A percentile compares a stretch with the other conserved stretches of the same genome.
Evolutionary conservation across 2,329 filamentous ascomycete genomes (phyloP).

Genomic region (Trichoderma sp.): DNA sequence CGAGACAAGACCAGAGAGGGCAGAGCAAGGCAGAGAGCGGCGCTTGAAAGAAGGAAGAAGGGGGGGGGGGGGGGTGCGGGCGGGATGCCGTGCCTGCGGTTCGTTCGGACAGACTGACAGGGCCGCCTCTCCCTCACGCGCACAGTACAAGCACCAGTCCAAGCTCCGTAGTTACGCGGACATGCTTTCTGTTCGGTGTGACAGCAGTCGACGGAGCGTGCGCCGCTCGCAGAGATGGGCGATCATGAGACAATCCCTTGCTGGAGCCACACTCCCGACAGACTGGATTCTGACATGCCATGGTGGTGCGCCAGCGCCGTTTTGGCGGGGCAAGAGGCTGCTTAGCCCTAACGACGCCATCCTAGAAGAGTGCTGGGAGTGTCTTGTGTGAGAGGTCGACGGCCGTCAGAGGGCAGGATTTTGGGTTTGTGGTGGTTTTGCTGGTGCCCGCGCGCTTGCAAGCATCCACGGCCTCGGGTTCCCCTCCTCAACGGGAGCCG

Average conservation of each 20-base stretch:
- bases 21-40: background rate
- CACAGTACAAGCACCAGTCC: background rate
- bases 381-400: background rate
- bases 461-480: background rate
- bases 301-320: slow-evolving; percentile 19
- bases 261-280: slow-evolving; percentile 20
- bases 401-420: slow-evolving; percentile 7
- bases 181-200: slow-evolving; percentile 8
- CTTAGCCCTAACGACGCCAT: slow-evolving; percentile 18
- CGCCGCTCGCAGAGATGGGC: slow-evolving; percentile 14
- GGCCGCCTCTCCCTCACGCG: background rate
- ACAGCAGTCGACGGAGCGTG: slow-evolving; percentile 16
- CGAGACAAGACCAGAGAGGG: background rate
- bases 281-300: slow-evolving; percentile 17
- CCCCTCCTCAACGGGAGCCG: background rate
- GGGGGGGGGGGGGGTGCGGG: background rate
- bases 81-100: slow-evolving; percentile 9
- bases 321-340: slow-evolving; percentile 19
- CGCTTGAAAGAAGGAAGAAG: too few relatives aligned
- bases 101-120: slow-evolving; percentile 17
- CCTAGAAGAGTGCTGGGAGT: too few relatives aligned
- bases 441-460: slow-evolving; percentile 16
- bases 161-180: slow-evolving; percentile 11
- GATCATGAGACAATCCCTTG: slow-evolving; percentile 22
- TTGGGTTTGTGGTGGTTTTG: slow-evolving; percentile 1